Base-by-base conservation (phyloP, 805 yeast species). In the Saturnispora galanensis region DNA sequence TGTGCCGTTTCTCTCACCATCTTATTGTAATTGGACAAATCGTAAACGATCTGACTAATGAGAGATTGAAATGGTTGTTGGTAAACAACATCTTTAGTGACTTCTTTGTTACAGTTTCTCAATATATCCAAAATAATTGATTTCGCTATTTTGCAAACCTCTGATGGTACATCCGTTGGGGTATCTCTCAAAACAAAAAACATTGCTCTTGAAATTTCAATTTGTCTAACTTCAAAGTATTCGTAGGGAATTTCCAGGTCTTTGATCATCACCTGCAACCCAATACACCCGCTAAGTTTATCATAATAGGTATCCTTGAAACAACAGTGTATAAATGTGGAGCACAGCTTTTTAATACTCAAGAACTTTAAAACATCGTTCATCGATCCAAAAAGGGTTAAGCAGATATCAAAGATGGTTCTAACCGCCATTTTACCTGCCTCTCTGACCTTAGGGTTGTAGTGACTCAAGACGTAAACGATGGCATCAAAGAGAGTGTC, bases 151-250 rank as follows among this genome's bases (percentile, higher is more conserved):
- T 73, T 74, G 34, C 87, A 70, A 11, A 90, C 95, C 49, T 74
- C 78, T 38, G 77, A 72, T 0, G 97, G 97, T 2, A 90, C 93
- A 38, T 89, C 94, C 2, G 79, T 72, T 0, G 95, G 89, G 0
- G 94, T 82, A 56, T 93, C 99, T 56, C 95, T 76, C 49, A 90
- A 67, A 3, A 90, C 95, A 63, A 88, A 94, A 52, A 90, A 79
- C 60, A 93, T 74, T 0, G 96, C 87, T 38, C 95, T 74, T 2
- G 86, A 78, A 31, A 93, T 70, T 57, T 93, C 97, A 52, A 84
- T 73, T 56, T 88, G 96, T 32, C 90, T 74, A 38, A 77, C 74
- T 44, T 75, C 73, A 57, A 90, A 78, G 79, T 95, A 88, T 2
- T 70, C 65, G 3, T 77, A 66, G 0, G 96, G 85, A 38, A 86